A percentile compares a stretch with the other conserved stretches of the same genome.
These are phyloP conservation scores for Teunomyces barrocoloradensis DNA, from an alignment of 805 yeast genomes.

Conservation along the genomic window DNA sequence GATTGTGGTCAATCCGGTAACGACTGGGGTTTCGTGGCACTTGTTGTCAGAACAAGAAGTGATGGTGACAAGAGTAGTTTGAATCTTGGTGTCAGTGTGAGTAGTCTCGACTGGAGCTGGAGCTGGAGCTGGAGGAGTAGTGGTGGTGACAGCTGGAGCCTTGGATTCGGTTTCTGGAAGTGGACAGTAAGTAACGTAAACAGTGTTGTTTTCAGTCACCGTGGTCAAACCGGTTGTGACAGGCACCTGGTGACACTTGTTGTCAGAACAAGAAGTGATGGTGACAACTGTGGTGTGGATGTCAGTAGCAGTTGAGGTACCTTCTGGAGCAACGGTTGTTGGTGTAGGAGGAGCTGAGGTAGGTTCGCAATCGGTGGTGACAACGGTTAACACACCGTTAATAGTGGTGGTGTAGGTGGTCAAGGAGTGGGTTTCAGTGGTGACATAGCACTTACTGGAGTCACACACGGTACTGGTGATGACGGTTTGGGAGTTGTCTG, in stretches of 20 bases:
- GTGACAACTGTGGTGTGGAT: slow-evolving; percentile 26
- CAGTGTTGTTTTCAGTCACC: slow-evolving; percentile 17
- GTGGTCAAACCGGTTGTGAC: slow-evolving; percentile 33
- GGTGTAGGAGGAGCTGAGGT: not conserved
- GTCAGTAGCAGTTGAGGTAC: slow-evolving; percentile 1
- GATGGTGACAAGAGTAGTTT: slow-evolving; percentile 15
- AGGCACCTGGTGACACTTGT: slow-evolving; percentile 27
- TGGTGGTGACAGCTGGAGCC: slow-evolving; percentile 14
- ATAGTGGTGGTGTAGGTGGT: slow-evolving; percentile 37
- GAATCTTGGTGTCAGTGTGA: slow-evolving; percentile 9
- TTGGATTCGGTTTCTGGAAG: slow-evolving; percentile 7
- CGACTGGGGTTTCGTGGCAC: slow-evolving; percentile 13
- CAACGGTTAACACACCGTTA: slow-evolving; percentile 34
- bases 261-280: slow-evolving; percentile 37
- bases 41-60: slow-evolving; percentile 19
- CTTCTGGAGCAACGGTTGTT: not conserved
- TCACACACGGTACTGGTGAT: slow-evolving; percentile 30
- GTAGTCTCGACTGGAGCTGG: slow-evolving; percentile 15
- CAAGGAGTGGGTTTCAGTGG: slow-evolving; percentile 28
- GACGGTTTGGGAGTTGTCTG: slow-evolving; percentile 17
- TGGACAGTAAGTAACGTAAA: slow-evolving; percentile 25
- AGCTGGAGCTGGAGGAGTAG: slow-evolving; percentile 14
- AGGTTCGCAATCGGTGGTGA: slow-evolving; percentile 15
- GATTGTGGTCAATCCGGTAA: slow-evolving; percentile 13
- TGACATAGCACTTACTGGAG: slow-evolving; percentile 22